A percentile compares a stretch with the other conserved stretches of the same genome.
phyloP scores from a whole-genome alignment of 2,329 filamentous ascomycete genomes.

The Fusarium acutatum region DNA sequence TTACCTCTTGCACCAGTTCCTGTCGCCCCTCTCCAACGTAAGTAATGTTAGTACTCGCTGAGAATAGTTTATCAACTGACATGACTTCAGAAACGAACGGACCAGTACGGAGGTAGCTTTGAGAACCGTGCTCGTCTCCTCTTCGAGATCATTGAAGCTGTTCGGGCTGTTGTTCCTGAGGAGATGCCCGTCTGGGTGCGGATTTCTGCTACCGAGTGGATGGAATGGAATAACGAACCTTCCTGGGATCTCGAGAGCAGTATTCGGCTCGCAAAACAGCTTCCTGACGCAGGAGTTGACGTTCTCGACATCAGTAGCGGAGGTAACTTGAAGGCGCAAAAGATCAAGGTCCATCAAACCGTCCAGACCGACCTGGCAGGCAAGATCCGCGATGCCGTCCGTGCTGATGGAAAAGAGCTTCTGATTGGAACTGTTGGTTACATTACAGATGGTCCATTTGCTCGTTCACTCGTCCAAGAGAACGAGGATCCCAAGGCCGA shows the following conservation, averaged over 20 bases:
- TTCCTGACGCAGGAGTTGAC: conserved; percentile 80
- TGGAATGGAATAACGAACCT: conserved; percentile 56
- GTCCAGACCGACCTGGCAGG: conserved; percentile 81
- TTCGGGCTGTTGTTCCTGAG: conserved; percentile 61
- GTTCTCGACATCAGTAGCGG: conserved; percentile 83
- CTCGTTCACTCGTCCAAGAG: conserved; percentile 65
- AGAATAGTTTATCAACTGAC: conserved; percentile 3
- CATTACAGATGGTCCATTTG: conserved; percentile 75
- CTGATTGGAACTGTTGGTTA: conserved; percentile 78
- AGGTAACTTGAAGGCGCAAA: conserved; percentile 71
- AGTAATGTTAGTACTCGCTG: conserved; percentile 11
- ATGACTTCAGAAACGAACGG: conserved; percentile 60
- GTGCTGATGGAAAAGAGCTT: conserved; percentile 58
- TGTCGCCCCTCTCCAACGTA: conserved; percentile 66
- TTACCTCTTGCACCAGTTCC: conserved; percentile 73
- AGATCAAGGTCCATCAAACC: conserved; percentile 68
- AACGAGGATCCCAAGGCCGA: conserved; percentile 63
- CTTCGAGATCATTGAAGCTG: conserved; percentile 60
- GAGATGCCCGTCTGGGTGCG: conserved; percentile 66
- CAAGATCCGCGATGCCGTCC: conserved; percentile 73
- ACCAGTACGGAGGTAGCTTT: conserved; percentile 71
- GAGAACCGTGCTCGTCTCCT: conserved; percentile 72
- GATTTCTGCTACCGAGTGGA: conserved; percentile 71
- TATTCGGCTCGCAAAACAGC: conserved; percentile 54
- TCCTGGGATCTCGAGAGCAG: conserved; percentile 75